Base-by-base conservation (phyloP, 257 asterid species). In the Dorcoceras hygrometricum region DNA sequence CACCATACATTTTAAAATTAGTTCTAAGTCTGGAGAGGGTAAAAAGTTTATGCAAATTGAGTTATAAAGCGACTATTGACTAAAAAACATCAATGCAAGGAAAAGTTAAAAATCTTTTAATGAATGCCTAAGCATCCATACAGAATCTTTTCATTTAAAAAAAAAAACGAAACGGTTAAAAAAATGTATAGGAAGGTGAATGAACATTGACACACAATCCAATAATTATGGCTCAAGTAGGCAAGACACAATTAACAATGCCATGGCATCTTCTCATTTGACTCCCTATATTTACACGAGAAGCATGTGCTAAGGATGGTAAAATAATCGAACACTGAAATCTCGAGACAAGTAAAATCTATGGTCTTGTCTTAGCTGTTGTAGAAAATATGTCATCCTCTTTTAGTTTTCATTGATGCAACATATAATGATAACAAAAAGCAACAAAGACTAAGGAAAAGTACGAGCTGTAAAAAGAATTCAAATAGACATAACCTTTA, bases 371-470 rank as follows among this genome's bases (percentile, higher is more conserved):
- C 53, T n/a, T 57, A 34, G 61, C 70, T 71, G 60, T 62, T 66
- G 67, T n/a, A 28, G 20, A 25, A 67, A 66, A 20, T 20, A 63
- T 54, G 78, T 43, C 59, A 75, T 70, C 73, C 16, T 70, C 59
- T 25, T 50, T 67, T 59, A 61, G 34, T 62, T 22, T 2, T 50
- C 18, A 28, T 29, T 28, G 28, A 63, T 12, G 39, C 19, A 4
- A 31, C 19, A 56, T 59, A 50, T 23, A 55, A 46, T 36, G 63
- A 69, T 43, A 24, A 67, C 63, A 57, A 56, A 9, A 62, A 55
- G 55, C 51, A 63, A 26, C 69, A 48, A 61, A 43, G 62, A 20
- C 36, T 60, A 53, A 39, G 70, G 50, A 77, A 61, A 65, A 70
- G 34, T 48, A 57, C 18, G 70, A 58, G 71, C 61, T 65, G 61